A percentile compares a stretch with the other conserved stretches of the same genome.
phyloP scores from a whole-genome alignment of 2,329 filamentous ascomycete species.

The Sporothrix luriei region DNA sequence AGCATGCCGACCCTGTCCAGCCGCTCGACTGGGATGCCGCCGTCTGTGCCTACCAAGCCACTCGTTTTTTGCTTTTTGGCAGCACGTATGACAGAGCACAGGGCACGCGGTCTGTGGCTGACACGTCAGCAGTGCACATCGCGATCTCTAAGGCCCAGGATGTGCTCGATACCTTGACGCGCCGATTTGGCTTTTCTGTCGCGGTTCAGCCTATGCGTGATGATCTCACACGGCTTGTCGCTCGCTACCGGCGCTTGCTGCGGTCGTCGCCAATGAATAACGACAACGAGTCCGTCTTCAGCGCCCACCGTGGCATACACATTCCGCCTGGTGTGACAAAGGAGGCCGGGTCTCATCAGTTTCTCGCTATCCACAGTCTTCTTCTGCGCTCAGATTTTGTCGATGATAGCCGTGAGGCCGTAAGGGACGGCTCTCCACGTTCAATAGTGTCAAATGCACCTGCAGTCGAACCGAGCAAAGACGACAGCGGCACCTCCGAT shows the following conservation, averaged over 20 bases:
- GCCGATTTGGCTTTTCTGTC: slow-evolving; percentile 20
- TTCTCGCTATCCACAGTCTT: slow-evolving; percentile 20
- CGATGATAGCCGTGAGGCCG: slow-evolving; percentile 24
- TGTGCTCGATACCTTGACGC: background rate
- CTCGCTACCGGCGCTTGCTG: background rate
- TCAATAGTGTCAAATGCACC: background rate
- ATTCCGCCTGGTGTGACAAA: slow-evolving; percentile 13
- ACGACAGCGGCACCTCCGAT: background rate
- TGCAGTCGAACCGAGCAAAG: background rate
- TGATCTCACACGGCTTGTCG: background rate
- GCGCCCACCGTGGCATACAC: slow-evolving; percentile 7
- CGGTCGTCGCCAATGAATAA: background rate
- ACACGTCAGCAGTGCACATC: background rate
- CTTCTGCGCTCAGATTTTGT: slow-evolving; percentile 21
- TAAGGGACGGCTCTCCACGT: background rate
- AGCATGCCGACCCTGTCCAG: slow-evolving; percentile 22
- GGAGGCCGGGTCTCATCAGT: slow-evolving; percentile 16
- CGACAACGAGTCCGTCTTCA: slow-evolving; percentile 12
- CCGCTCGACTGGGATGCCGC: slow-evolving; percentile 26
- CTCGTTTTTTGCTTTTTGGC: slow-evolving; percentile 20
- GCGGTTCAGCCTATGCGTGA: slow-evolving; percentile 22
- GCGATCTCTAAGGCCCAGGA: slow-evolving; percentile 18
- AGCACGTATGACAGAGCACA: slow-evolving; percentile 22
- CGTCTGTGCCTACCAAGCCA: slow-evolving; percentile 24
- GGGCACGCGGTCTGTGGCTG: background rate